A percentile compares a stretch with the other conserved stretches of the same genome.
phyloP scores from a whole-genome alignment of 768 basidiomycete genomes.

The Rossbeevera mucosa region DNA sequence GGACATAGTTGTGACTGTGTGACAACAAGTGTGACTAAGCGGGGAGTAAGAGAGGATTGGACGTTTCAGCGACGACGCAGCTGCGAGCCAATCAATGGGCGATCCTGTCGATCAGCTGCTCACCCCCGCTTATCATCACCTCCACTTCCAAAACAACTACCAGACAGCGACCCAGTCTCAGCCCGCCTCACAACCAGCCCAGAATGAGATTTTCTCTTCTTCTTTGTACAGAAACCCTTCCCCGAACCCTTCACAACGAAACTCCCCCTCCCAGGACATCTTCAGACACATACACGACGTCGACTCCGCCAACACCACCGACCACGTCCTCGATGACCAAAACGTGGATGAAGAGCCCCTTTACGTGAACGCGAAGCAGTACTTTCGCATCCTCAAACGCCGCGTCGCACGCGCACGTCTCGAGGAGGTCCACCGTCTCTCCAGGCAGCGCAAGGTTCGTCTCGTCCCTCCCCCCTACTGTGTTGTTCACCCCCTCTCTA shows the following conservation, averaged over 20 bases:
- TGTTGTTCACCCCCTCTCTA: conserved; percentile 29
- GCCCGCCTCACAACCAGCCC: conserved; percentile 17
- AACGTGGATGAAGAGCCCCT: conserved; percentile 91
- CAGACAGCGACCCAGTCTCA: conserved; percentile 21
- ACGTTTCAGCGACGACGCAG: conserved; percentile 27
- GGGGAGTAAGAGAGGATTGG: conserved; percentile 1
- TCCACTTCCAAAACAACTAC: conserved; percentile 31
- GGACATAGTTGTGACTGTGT: conserved; percentile 8
- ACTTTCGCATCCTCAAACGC: conserved; percentile 96
- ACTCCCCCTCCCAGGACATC: conserved; percentile 28
- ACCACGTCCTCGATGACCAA: conserved; percentile 34
- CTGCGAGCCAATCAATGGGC: conserved; percentile 48
- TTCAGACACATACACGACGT: conserved; percentile 30
- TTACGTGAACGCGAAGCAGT: conserved; percentile 99
- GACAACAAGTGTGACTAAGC: neutral
- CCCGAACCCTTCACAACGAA: conserved; percentile 27
- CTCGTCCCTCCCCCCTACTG: neutral
- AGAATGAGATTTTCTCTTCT: conserved; percentile 21
- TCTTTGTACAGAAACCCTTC: conserved; percentile 29
- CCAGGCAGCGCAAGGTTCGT: conserved; percentile 83
- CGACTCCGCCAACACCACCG: conserved; percentile 10
- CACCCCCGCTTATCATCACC: conserved; percentile 51
- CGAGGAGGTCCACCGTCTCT: conserved; percentile 91
- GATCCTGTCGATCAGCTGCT: conserved; percentile 61
- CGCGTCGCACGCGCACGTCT: conserved; percentile 85